These are phyloP conservation scores for Cyberlindnera euphorbiae DNA, from an alignment of 805 yeast species.

Conservation along the genomic window DNA sequence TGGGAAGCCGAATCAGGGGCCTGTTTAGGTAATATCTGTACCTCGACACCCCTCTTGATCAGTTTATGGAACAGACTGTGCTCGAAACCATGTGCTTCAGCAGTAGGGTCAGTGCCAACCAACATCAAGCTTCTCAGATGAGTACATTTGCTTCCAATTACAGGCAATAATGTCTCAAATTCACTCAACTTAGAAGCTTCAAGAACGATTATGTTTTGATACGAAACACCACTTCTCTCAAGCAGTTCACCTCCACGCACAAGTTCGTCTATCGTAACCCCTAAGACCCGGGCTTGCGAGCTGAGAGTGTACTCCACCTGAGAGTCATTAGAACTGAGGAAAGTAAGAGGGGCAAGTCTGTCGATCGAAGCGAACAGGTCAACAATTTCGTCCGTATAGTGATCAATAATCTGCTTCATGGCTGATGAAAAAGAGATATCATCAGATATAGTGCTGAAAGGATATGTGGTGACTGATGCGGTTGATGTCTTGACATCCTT, in stretches of 20 bases:
- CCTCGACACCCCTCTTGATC: slow-evolving; percentile 17
- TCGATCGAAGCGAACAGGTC: slow-evolving; percentile 23
- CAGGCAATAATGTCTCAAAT: slow-evolving; percentile 29
- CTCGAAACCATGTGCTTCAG: slow-evolving; percentile 5
- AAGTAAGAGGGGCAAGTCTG: slow-evolving; percentile 26
- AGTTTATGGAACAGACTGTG: slow-evolving; percentile 26
- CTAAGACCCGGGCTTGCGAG: slow-evolving; percentile 28
- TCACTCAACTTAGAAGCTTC: slow-evolving; percentile 32
- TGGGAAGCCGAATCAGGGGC: neutral
- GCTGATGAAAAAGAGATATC: neutral
- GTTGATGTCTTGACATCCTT: no score
- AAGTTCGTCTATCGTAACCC: slow-evolving; percentile 21
- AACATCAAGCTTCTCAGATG: slow-evolving; percentile 27
- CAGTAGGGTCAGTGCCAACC: slow-evolving; percentile 31
- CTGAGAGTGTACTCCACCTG: slow-evolving; percentile 21
- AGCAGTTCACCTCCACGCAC: slow-evolving; percentile 6
- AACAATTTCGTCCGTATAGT: slow-evolving; percentile 16
- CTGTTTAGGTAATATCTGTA: neutral
- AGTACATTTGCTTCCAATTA: slow-evolving; percentile 13
- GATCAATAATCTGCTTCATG: slow-evolving; percentile 1
- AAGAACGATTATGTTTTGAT: slow-evolving; percentile 28
- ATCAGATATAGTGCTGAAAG: neutral
- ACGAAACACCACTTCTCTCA: slow-evolving; percentile 11
- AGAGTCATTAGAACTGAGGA: slow-evolving; percentile 14
- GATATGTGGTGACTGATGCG: no score